Evolutionary conservation across 2,329 filamentous ascomycete genomes (phyloP), one percentile per base, ranked within the genome.

Genomic region (Pseudocercospora fuligena): DNA sequence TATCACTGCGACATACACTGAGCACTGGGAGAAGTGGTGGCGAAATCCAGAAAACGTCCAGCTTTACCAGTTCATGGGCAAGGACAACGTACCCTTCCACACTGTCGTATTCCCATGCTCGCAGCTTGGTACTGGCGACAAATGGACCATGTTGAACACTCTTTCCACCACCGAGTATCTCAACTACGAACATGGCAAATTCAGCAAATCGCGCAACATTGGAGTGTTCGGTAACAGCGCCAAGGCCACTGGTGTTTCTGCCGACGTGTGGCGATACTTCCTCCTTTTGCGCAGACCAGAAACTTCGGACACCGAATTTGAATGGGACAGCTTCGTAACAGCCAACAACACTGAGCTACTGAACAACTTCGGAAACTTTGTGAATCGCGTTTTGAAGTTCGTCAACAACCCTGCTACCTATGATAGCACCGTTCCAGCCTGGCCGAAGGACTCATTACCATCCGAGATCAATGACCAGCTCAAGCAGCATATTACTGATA

Each of bases 11-110:
- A 93, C 89, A 73, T 97, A 97, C 79, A 97, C 93, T 5, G 86
- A 89, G 53, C 86, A 96, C 69, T 97, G 94, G 94, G 89, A 97
- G 82, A 87, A 92, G 76, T 97, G 94, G 94, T 97, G 94, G 94
- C 89, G 91, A 76, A 91, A 96, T 78, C 92, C 93, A 0, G 90
- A 97, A 53, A 86, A 97, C 36, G 93, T 97, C 57, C 87, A 90
- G 76, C 87, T 97, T 12, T 97, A 95, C 80, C 94, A 97, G 82
- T 96, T 97, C 84, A 92, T 97, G 88, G 94, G 94, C 81, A 97
- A 97, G 79, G 92, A 94, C 79, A 94, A 94, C 72, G 91, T 92
- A 16, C 89, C 89, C 6, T 95, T 94, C 84, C 93, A 97, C 82
- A 92, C 91, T 53, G 92, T 97, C 75, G 93, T 97, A 76, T 97